These are phyloP conservation scores for Eutrema yunnanense DNA, from an alignment of 345 rosid genomes.

Conservation along the genomic window DNA sequence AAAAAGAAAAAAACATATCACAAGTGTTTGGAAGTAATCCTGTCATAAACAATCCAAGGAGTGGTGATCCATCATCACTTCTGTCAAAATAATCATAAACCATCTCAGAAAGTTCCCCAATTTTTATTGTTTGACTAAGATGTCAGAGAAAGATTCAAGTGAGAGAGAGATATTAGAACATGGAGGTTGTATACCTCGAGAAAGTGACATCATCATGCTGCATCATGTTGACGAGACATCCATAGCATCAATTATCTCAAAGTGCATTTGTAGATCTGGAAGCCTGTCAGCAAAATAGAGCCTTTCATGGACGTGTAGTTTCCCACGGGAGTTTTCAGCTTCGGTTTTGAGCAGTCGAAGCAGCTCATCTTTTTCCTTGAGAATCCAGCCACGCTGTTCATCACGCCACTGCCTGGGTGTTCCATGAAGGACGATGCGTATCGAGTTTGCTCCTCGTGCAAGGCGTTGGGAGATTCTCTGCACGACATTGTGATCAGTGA, in stretches of 20 bases:
- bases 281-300: constrained; percentile 55
- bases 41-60: background rate
- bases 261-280: constrained; percentile 79
- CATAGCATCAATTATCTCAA: constrained; percentile 63
- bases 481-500: constrained; percentile 48
- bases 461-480: constrained; percentile 40
- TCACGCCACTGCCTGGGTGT: constrained; percentile 97
- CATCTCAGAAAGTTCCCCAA: background rate
- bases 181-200: background rate
- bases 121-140: background rate
- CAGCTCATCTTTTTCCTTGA: constrained; percentile 54
- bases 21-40: background rate
- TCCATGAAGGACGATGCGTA: constrained; percentile 65
- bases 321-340: constrained; percentile 38
- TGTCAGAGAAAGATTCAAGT: background rate
- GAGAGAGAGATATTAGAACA: background rate
- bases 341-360: constrained; percentile 46
- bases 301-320: constrained; percentile 47
- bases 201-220: background rate
- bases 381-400: constrained; percentile 45
- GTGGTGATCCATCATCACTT: background rate
- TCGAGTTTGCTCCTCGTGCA: constrained; percentile 13
- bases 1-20: background rate
- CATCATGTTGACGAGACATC: constrained; percentile 40
- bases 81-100: background rate